These are phyloP conservation scores for Penicillium macrosclerotiorum DNA, from an alignment of 495 filamentous ascomycete genomes.

Conservation along the genomic window DNA sequence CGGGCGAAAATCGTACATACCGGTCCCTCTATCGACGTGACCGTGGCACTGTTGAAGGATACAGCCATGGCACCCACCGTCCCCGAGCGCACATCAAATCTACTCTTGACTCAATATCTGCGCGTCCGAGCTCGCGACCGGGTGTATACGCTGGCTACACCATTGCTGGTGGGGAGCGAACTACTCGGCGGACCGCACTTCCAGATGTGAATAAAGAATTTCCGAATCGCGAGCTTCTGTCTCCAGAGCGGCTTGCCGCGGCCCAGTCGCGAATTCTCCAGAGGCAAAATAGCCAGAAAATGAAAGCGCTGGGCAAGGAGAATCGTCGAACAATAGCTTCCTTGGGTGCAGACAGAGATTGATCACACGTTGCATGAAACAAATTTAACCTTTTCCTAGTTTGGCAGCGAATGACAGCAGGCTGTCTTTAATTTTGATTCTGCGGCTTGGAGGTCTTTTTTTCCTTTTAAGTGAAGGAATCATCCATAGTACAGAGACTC, in stretches of 20 bases:
- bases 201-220: conserved; percentile 30
- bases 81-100: conserved; percentile 36
- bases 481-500: too few species aligned
- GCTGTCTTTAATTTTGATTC: too few species aligned
- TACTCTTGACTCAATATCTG: conserved; percentile 23
- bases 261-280: conserved; percentile 62
- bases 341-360: too few species aligned
- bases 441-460: too few species aligned
- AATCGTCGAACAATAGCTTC: too few species aligned
- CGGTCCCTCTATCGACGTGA: conserved; percentile 25
- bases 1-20: conserved; percentile 23
- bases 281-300: conserved; percentile 40
- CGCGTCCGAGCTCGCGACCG: conserved; percentile 7
- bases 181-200: conserved; percentile 33
- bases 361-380: too few species aligned
- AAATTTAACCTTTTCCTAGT: too few species aligned
- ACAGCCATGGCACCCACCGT: conserved; percentile 15
- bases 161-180: conserved; percentile 32
- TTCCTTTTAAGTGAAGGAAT: neutral
- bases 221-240: conserved; percentile 49
- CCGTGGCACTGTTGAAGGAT: conserved; percentile 11
- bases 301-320: conserved; percentile 30
- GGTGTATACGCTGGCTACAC: conserved; percentile 20
- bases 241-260: conserved; percentile 59
- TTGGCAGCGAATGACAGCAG: too few species aligned